These are phyloP conservation scores for Penicillium sp. DNA, from an alignment of 2,329 filamentous ascomycete species.

Conservation along the genomic window DNA sequence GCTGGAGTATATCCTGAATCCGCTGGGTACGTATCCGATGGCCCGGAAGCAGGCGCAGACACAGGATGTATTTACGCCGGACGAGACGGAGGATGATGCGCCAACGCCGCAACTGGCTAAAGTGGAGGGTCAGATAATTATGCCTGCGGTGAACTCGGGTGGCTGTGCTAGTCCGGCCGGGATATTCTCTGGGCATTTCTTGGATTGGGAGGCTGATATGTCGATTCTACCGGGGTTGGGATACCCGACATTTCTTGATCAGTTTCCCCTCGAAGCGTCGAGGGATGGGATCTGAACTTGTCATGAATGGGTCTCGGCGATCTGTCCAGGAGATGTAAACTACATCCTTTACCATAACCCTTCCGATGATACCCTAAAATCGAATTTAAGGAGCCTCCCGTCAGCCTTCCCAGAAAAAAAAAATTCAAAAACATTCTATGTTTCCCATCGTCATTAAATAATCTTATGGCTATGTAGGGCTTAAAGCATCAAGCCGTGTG, in stretches of 20 bases:
- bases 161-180: background rate
- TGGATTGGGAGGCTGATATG: slow-evolving; percentile 1
- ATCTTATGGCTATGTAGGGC: background rate
- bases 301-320: background rate
- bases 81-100: background rate
- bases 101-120: background rate
- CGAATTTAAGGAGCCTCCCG: background rate
- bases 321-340: too few relatives aligned
- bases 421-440: background rate
- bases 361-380: background rate
- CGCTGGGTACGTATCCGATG: background rate
- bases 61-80: background rate
- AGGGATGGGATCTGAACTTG: background rate
- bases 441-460: background rate
- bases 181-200: background rate
- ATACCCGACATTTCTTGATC: background rate
- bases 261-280: background rate
- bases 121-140: background rate
- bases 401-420: background rate
- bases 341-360: too few relatives aligned
- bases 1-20: background rate
- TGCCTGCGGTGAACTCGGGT: background rate
- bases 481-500: slow-evolving; percentile 1
- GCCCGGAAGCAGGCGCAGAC: background rate
- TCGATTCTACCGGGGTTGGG: background rate